Base-by-base conservation (phyloP, 495 filamentous ascomycete genomes). In the Massariosphaeria phaeospora region DNA sequence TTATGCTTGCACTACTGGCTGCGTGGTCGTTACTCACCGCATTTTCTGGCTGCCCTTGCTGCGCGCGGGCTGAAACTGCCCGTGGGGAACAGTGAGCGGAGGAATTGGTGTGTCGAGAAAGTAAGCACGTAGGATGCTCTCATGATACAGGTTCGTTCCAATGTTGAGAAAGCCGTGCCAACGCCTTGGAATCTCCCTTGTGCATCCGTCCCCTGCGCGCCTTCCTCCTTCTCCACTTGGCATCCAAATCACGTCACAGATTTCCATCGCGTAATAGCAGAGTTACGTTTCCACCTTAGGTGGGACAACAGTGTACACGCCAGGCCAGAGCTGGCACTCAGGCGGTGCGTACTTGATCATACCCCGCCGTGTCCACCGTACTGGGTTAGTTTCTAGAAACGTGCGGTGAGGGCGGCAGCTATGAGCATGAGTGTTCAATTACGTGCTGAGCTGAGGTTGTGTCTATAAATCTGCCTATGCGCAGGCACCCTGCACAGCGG, bases 231-330 rank as follows among this genome's bases (percentile, higher is more conserved):
- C 56, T 42, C 53, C 59, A 57, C 45, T 53, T 38, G 53, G 41
- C 42, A 47, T 35, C 41, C 0, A 40, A 51, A 61, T 54, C 58
- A 56, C 51, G 52, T 61, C 58, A 61, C 46, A 6, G 11, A 24
- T 55, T 61, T 43, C 23, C 31, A 41, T 62, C 48, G 48, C 59
- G 59, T 62, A 62, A 62, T 62, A 23, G 45, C 30, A 53, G 43
- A 25, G 17, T 39, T 20, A 52, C 25, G 39, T 38, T 42, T n/a
- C n/a, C n/a, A n/a, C n/a, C n/a, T n/a, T n/a, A n/a, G n/a, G n/a
- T n/a, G n/a, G n/a, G n/a, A n/a, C n/a, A n/a, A n/a, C n/a, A n/a
- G n/a, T n/a, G n/a, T n/a, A n/a, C n/a, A n/a, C n/a, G n/a, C n/a
- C n/a, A n/a, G n/a, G n/a, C n/a, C n/a, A n/a, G n/a, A n/a, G n/a